Percentiles rank a stretch among this genome's conserved stretches.
phyloP scores from a whole-genome alignment of 495 filamentous ascomycete genomes.

The Hapsidospora chrysogenum region DNA sequence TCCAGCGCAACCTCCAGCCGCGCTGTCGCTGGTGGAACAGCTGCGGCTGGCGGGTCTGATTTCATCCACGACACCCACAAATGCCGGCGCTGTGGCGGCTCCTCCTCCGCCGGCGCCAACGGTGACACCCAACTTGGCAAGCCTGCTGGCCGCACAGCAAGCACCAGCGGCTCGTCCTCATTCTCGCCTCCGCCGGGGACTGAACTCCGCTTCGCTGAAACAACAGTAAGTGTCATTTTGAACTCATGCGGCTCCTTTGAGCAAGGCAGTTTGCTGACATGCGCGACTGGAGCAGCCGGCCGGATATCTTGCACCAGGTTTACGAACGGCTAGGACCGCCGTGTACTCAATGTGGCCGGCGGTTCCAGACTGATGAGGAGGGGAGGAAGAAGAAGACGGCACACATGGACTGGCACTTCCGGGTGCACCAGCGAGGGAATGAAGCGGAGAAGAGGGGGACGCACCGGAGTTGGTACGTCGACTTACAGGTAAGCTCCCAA shows the following conservation, averaged over 20 bases:
- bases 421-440: constrained; percentile 72
- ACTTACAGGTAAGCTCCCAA: constrained; percentile 57
- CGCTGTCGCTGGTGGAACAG: constrained; percentile 22
- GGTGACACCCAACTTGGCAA: constrained; percentile 4
- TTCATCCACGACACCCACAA: constrained; percentile 10
- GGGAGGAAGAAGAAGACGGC: constrained; percentile 74
- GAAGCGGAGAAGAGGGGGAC: constrained; percentile 70
- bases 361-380: constrained; percentile 60
- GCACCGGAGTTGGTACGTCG: constrained; percentile 84
- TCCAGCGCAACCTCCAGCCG: constrained; percentile 13
- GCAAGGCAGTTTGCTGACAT: constrained; percentile 11
- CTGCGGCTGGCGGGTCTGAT: constrained; percentile 23
- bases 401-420: constrained; percentile 97
- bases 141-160: constrained; percentile 2
- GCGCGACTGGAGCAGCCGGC: constrained; percentile 42
- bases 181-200: constrained; percentile 13
- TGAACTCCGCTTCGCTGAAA: constrained; percentile 61
- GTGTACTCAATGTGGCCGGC: constrained; percentile 79
- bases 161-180: not conserved
- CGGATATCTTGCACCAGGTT: constrained; percentile 50
- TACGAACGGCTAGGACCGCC: constrained; percentile 68
- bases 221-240: constrained; percentile 36
- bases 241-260: not conserved
- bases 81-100: constrained; percentile 19
- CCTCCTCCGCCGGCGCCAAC: constrained; percentile 1